Base-by-base conservation (phyloP, 257 asterid genomes). In the Galeopsis tetrahit region DNA sequence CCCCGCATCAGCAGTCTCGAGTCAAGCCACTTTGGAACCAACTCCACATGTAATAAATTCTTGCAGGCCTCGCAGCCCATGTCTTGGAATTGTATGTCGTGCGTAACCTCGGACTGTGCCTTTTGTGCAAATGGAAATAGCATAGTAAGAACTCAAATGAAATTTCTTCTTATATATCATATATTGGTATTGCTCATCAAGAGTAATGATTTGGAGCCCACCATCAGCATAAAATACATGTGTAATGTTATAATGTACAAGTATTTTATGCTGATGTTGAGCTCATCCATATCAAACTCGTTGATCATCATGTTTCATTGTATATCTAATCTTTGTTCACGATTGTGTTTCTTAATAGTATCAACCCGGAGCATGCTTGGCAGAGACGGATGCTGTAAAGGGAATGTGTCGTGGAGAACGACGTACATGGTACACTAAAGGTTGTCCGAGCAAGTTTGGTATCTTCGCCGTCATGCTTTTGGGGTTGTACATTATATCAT, bases 391-490 rank as follows among this genome's bases (percentile, higher is more conserved):
- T 33, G 49, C 7, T 0, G n/a, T 75, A 3, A 65, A 63, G 68
- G 77, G 39, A 2, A 65, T 70, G 72, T 89, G 97, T 14, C 35
- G 69, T 0, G 70, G 52, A 1, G 86, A 84, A 49, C 65, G 7
- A 0, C 88, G 97, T 5, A 83, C 81, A 0, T 89, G 93, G 93
- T 89, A 81, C 85, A 85, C 88, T 0, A 28, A 78, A 13, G 97
- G 97, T 8, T 91, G 97, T 70, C 96, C 97, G 33, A 89, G 88
- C 77, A 84, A 77, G 68, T 87, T 82, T 1, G 97, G 95, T 0
- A 14, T 85, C 0, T 85, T 71, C 2, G 86, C 97, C 1, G 90
- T 91, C n/a, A 14, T 89, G 7, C 74, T 87, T 7, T 75, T 91
- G 0, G 95, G 90, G 13, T 34, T 84, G 66, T 91, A 89, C 82